Evolutionary conservation across 1,139 yeast species (phyloP), one percentile per base, ranked within the genome.

Genomic region (Yamadazyma triangularis): DNA sequence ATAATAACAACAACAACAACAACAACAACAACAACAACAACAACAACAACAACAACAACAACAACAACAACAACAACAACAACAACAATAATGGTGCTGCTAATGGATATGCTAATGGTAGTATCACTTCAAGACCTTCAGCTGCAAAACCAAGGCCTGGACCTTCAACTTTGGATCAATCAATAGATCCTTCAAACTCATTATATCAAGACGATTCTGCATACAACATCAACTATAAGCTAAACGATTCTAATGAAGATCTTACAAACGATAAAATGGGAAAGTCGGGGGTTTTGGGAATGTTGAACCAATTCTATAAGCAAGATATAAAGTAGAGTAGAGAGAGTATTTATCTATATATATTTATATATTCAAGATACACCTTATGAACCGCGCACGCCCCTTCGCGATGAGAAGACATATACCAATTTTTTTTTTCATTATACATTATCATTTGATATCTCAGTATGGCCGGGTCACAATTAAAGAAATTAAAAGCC

Each of bases 391-490:
- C n/a, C n/a, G n/a, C n/a, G n/a, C n/a, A n/a, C n/a, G n/a, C n/a
- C n/a, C n/a, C n/a, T n/a, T n/a, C n/a, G 20, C 20, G 20, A 18
- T 18, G 20, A 18, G 20, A n/a, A n/a, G n/a, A n/a, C n/a, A n/a
- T n/a, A n/a, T n/a, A n/a, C n/a, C n/a, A n/a, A n/a, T n/a, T n/a
- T n/a, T n/a, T n/a, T n/a, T n/a, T 14, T 23, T n/a, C 24, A 15
- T 23, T 18, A 85, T 85, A 8, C 10, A 8, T 19, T 10, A 24
- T n/a, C n/a, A n/a, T n/a, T n/a, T n/a, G n/a, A n/a, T n/a, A n/a
- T n/a, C n/a, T n/a, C n/a, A n/a, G n/a, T 20, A 86, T 86, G 95
- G 96, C 88, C 15, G 94, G 94, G 13, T 85, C 96, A 13, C 96
- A 88, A 63, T 67, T 88, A 41, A 88, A 87, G 54, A 79, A 78